Evolutionary conservation across 2,329 filamentous ascomycete species (phyloP).

Genomic region (Emmonsia crescens): DNA sequence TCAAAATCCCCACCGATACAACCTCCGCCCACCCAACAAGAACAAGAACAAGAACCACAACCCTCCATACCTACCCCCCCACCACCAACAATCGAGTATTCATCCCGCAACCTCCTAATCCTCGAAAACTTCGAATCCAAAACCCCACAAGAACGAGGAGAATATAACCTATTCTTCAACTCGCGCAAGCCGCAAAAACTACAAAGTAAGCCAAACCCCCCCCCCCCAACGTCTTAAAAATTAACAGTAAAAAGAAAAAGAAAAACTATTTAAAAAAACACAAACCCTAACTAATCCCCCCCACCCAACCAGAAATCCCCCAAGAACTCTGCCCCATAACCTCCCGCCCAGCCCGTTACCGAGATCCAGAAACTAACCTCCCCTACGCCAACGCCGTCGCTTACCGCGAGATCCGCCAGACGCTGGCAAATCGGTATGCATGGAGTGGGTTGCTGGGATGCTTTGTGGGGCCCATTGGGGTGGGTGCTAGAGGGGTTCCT

Average conservation of each 20-base stretch:
- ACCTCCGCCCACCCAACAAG: not conserved
- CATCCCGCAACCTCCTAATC: conserved; percentile 44
- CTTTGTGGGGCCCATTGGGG: conserved; percentile 59
- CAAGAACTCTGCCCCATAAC: conserved; percentile 67
- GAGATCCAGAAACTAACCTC: conserved; percentile 73
- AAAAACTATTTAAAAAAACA: not conserved
- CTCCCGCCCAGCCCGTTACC: conserved; percentile 66
- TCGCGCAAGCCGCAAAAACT: conserved; percentile 38
- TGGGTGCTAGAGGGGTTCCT: conserved; percentile 64
- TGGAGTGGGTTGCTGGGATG: conserved; percentile 75
- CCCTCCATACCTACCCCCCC: not conserved
- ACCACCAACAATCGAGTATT: conserved; percentile 7
- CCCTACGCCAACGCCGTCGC: conserved; percentile 69
- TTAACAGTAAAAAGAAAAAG: not conserved
- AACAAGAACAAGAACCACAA: not conserved
- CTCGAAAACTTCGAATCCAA: conserved; percentile 48
- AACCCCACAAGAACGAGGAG: conserved; percentile 41
- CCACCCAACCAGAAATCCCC: conserved; percentile 28
- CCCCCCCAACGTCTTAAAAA: conserved; percentile 1
- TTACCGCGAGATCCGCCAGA: conserved; percentile 64
- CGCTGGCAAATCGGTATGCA: conserved; percentile 61
- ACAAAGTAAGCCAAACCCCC: conserved; percentile 31
- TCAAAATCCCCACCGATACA: not conserved
- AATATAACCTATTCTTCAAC: conserved; percentile 48
- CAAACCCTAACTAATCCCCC: not conserved